Base-by-base conservation (phyloP, 2,329 filamentous ascomycete species). In the Talaromyces albobiverticillius region DNA sequence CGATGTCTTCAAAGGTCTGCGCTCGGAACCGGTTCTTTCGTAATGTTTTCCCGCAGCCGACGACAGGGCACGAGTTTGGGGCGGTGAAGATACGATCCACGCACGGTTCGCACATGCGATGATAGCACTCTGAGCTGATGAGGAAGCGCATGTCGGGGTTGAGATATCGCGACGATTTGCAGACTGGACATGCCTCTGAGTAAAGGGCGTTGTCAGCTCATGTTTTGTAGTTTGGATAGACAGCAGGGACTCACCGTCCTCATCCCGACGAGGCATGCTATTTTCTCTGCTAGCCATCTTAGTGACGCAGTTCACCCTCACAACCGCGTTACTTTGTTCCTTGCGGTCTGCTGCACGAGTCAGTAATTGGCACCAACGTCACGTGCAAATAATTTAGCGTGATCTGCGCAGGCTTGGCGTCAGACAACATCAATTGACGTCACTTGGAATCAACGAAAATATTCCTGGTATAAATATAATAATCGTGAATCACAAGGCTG, bases 91-190 rank as follows among this genome's bases (percentile, higher is more conserved):
- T 89, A 53, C 93, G 88, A 72, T 93, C 89, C 40, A 97, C 92
- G 76, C 94, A 99, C 54, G 89, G 92, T 71, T 90, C 88, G 79
- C 94, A 99, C 90, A 99, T 97, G 62, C 90, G 90, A 79, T 99
- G 94, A 79, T 99, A 99, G 82, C 94, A 99, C 79, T 95, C 91
- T 9, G 93, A 90, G 71, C 97, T 96, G 77, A 99, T 92, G 63
- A 94, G 88, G 76, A 99, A 97, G 60, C 87, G 83, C 83, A 99
- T 92, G 76, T 91, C 87, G 57, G 86, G 86, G 78, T 96, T 96
- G 66, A 97, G 87, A 78, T 97, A 97, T 60, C 91, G 89, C 57
- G 89, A 90, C 56, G 91, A 95, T 76, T 96, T 96, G 87, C 94
- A 99, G 62, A 97, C 90, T 55, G 93, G 94, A 76, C 94, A 99